A percentile compares a stretch with the other conserved stretches of the same genome.
Conservation (phyloP, 2,329 filamentous ascomycete species). For the Rachicladosporium sp. region DNA sequence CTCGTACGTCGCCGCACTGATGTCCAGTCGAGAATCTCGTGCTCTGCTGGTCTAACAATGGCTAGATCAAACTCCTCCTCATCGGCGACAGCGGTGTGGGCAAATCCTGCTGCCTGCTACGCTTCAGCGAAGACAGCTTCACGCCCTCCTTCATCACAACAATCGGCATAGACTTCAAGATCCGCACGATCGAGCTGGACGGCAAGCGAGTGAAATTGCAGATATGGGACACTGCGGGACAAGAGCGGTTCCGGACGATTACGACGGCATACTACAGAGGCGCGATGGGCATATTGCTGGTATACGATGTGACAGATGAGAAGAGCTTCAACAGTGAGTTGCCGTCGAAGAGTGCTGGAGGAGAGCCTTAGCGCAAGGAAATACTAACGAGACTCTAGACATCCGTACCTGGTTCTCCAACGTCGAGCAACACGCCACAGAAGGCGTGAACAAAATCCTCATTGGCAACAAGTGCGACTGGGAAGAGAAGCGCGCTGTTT, state of each 20-base stretch:
- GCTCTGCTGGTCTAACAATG: not conserved
- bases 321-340: constrained; percentile 82
- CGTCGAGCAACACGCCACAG: constrained; percentile 93
- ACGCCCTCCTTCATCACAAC: constrained; percentile 97
- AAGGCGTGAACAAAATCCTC: constrained; percentile 98
- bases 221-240: constrained; percentile 98
- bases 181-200: constrained; percentile 95
- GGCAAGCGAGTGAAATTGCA: constrained; percentile 98
- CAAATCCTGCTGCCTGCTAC: constrained; percentile 92
- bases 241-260: constrained; percentile 97
- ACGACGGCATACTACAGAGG: constrained; percentile 97
- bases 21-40: not conserved
- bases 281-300: constrained; percentile 93
- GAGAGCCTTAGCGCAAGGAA: no score
- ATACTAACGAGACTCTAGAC: constrained; percentile 42
- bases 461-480: constrained; percentile 99
- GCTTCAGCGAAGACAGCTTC: constrained; percentile 96
- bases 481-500: constrained; percentile 96
- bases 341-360: not conserved
- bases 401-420: constrained; percentile 99
- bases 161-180: constrained; percentile 99
- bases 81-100: constrained; percentile 95
- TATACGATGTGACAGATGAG: constrained; percentile 97
- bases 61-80: constrained; percentile 86
- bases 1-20: constrained; percentile 51